phyloP scores from a whole-genome alignment of 495 filamentous ascomycete genomes.

The Oidiodendron maius region DNA sequence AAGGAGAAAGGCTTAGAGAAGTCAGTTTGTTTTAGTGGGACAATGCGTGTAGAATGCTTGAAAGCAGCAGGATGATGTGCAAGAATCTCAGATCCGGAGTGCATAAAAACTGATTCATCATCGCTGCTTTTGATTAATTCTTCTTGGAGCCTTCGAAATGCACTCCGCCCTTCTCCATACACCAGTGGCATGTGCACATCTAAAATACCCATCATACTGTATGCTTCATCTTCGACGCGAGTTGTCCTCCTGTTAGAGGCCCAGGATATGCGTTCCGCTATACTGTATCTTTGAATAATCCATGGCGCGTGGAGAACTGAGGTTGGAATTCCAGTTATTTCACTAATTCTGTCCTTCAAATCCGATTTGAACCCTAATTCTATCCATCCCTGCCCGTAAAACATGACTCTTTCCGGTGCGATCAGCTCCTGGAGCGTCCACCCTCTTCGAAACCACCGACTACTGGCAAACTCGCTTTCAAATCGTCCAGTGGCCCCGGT shows the following conservation, averaged over 20 bases:
- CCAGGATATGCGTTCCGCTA: slow-evolving; percentile 23
- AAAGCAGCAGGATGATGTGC: no score
- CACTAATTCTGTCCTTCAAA: neutral
- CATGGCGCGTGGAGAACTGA: neutral
- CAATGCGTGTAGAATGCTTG: no score
- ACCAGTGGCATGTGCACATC: slow-evolving; percentile 25
- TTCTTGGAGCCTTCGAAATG: slow-evolving; percentile 24
- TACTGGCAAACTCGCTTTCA: slow-evolving; percentile 18
- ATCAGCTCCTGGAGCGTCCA: slow-evolving; percentile 15
- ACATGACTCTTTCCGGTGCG: slow-evolving; percentile 6
- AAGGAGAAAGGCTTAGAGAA: no score
- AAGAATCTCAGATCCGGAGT: no score
- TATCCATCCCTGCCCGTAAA: slow-evolving; percentile 6
- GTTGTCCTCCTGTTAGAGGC: slow-evolving; percentile 19
- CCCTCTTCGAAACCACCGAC: slow-evolving; percentile 23
- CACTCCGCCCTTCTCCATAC: slow-evolving; percentile 24
- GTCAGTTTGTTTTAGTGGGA: no score
- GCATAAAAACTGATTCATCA: slow-evolving; percentile 9
- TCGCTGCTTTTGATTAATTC: slow-evolving; percentile 16
- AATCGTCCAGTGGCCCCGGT: slow-evolving; percentile 19
- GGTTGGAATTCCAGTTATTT: slow-evolving; percentile 1
- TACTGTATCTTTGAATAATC: neutral
- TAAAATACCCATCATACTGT: slow-evolving; percentile 24
- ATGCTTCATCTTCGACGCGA: slow-evolving; percentile 22
- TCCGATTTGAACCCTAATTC: slow-evolving; percentile 1